These are phyloP conservation scores for Lyophyllum shimeji DNA, from an alignment of 768 basidiomycete species.

Conservation along the genomic window DNA sequence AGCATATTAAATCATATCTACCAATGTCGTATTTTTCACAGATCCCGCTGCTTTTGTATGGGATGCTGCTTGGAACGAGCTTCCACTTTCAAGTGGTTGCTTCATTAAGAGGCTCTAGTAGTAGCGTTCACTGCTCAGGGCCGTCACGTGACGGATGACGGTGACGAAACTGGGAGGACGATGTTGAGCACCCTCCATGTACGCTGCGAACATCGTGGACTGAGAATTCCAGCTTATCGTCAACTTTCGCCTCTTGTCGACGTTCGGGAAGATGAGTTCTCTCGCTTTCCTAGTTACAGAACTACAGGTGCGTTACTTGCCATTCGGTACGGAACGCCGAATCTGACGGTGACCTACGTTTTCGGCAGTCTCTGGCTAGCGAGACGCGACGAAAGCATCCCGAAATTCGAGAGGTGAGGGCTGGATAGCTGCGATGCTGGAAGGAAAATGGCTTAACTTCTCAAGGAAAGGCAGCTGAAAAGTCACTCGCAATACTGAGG, in stretches of 20 bases:
- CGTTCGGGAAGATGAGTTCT: conserved; percentile 19
- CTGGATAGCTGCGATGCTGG: neutral
- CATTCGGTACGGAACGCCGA: neutral
- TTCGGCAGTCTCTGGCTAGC: conserved; percentile 71
- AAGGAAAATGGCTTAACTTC: conserved; percentile 16
- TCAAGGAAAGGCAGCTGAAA: conserved; percentile 72
- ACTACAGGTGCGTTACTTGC: conserved; percentile 10
- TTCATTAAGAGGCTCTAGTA: no score
- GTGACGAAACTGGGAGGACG: neutral
- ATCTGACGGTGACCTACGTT: neutral
- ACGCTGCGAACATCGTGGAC: neutral
- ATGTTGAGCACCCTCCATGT: neutral
- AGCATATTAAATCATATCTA: no score
- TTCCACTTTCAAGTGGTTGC: no score
- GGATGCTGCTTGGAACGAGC: no score
- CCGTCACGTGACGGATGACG: neutral
- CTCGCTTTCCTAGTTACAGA: conserved; percentile 17
- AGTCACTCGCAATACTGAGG: conserved; percentile 76
- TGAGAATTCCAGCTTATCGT: neutral
- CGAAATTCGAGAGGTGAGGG: conserved; percentile 86
- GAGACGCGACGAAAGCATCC: conserved; percentile 89
- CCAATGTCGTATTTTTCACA: no score
- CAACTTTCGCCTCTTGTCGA: neutral
- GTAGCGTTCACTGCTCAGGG: no score
- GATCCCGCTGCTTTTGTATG: no score